These are phyloP conservation scores for Micractinium sp. DNA, from an alignment of 139 green algal genomes.

Conservation along the genomic window DNA sequence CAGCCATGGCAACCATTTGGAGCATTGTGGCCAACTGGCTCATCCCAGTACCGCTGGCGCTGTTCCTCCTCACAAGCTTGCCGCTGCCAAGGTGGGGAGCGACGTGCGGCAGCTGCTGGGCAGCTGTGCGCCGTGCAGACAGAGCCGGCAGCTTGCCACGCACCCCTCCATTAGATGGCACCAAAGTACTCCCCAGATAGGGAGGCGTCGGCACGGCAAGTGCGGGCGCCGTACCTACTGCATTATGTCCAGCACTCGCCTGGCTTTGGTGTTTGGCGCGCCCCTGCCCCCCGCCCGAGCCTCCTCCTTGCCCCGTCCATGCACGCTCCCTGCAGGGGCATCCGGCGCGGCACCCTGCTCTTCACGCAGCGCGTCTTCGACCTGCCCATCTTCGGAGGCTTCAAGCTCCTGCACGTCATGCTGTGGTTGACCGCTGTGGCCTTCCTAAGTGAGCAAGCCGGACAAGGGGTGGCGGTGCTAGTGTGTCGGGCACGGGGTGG, in stretches of 20 bases:
- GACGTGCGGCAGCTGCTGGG: not conserved
- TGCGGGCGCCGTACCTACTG: no score
- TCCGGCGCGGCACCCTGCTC: constrained; percentile 25
- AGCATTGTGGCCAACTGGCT: constrained; percentile 37
- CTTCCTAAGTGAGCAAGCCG: constrained; percentile 41
- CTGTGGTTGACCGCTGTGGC: constrained; percentile 54
- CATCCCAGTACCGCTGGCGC: constrained; percentile 40
- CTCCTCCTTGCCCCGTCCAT: not conserved
- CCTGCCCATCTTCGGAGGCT: constrained; percentile 40
- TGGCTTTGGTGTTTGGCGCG: not conserved
- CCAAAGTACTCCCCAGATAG: no score
- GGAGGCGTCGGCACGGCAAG: no score
- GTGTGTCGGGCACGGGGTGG: not conserved
- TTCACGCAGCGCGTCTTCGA: constrained; percentile 44
- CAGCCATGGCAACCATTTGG: constrained; percentile 29
- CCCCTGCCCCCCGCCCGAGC: not conserved
- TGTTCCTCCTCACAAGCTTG: constrained; percentile 39
- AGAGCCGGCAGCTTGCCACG: not conserved
- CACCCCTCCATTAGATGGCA: no score
- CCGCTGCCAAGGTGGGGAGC: constrained; percentile 40
- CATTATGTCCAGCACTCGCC: not conserved
- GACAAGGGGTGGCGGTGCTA: not conserved
- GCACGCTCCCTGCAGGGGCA: not conserved
- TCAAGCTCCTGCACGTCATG: constrained; percentile 63
- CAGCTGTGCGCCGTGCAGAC: not conserved